Base-by-base conservation (phyloP, 1,284 basidiomycete genomes). In the Ceratobasidium sp. region DNA sequence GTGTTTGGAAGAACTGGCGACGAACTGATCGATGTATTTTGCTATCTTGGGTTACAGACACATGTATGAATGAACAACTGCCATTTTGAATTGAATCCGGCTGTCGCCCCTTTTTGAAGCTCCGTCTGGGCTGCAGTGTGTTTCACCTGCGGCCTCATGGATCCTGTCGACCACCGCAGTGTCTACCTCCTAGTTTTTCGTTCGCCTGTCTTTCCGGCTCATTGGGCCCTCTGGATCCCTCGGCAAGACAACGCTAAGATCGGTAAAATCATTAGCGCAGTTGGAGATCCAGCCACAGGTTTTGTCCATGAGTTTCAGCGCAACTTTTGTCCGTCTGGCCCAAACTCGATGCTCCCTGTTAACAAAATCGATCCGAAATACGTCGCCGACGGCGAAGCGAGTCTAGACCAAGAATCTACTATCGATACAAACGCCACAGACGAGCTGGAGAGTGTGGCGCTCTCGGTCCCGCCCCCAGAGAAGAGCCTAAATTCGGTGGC, bases 201-300 rank as follows among this genome's bases (percentile, higher is more conserved):
- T 21, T 53, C 62, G 34, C 62, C 32, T 14, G 21, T 53, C 9
- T 67, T 67, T 28, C 48, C 62, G 12, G 48, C 48, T 26, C 48
- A 53, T 50, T 67, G 62, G 62, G 62, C 62, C 6, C 28, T 67
- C 48, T 67, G 62, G 62, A 43, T 67, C 23, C 59, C 59, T 28
- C 62, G 30, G 12, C 30, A 8, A 9, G 32, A 36, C 28, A 30
- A 28, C 48, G 18, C 59, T 16, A 39, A 41, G 21, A 16, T 53
- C n/a, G 62, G 48, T 3, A 67, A 52, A 48, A 36, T 67, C 21
- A 39, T 52, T 10, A 52, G 30, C 34, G 62, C 48, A 1, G 46
- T 67, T n/a, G 62, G 62, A 30, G 59, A 61, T 26, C 59, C 59
- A 28, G 39, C 59, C 3, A 61, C 59, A 30, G 59, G 59, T 26